A percentile compares a stretch with the other conserved stretches of the same genome.
Conservation (phyloP, 257 asterid species). For the Fraxinus anomala region DNA sequence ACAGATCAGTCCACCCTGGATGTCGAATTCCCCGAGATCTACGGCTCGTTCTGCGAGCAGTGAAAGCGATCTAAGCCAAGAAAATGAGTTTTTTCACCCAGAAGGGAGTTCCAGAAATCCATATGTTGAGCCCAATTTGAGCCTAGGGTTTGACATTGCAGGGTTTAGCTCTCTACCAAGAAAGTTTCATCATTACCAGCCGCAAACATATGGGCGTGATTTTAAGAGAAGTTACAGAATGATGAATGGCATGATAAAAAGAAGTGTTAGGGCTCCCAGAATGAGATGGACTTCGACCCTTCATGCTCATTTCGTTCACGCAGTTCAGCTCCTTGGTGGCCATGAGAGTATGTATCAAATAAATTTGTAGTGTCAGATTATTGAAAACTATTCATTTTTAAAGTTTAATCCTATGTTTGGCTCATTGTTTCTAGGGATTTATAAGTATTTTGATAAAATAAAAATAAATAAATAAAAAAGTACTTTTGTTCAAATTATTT, state of each 20-base stretch:
- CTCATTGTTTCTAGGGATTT: no score
- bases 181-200: constrained; percentile 42
- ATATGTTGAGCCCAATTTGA: constrained; percentile 39
- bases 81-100: constrained; percentile 32
- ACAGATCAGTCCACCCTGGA: constrained; percentile 64
- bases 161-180: constrained; percentile 26
- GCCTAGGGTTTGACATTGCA: constrained; percentile 48
- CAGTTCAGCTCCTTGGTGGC: constrained; percentile 87
- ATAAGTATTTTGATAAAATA: no score
- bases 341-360: constrained; percentile 63
- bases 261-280: constrained; percentile 75
- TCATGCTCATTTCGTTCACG: constrained; percentile 93
- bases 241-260: constrained; percentile 31
- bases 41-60: constrained; percentile 57
- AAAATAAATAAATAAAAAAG: no score
- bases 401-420: not conserved
- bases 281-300: constrained; percentile 95
- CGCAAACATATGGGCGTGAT: constrained; percentile 49
- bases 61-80: constrained; percentile 71
- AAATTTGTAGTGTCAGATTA: not conserved
- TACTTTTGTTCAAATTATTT: no score
- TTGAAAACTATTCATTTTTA: no score
- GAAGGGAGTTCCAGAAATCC: constrained; percentile 20
- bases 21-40: constrained; percentile 30
- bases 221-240: constrained; percentile 57